These are phyloP conservation scores for Dacryopinax primogenitus DNA, from an alignment of 768 basidiomycete species.

Conservation along the genomic window DNA sequence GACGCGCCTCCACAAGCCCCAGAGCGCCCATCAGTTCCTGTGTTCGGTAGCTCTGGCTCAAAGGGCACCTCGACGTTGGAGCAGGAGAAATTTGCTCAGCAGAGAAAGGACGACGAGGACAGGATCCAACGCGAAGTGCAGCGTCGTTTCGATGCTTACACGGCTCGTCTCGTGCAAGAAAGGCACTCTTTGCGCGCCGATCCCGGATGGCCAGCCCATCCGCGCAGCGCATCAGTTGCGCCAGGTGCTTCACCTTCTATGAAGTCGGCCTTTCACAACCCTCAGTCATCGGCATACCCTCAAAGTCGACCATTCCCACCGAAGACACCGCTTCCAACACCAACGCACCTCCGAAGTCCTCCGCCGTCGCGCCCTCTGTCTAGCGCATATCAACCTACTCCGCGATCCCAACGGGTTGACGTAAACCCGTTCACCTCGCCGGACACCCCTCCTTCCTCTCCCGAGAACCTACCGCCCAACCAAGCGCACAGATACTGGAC, in stretches of 20 bases:
- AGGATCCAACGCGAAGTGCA: constrained; percentile 1
- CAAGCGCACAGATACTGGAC: background rate
- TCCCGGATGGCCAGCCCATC: background rate
- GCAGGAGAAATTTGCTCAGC: background rate
- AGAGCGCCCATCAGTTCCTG: background rate
- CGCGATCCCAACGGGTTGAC: background rate
- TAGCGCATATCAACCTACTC: background rate
- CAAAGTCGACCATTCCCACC: background rate
- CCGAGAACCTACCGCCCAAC: background rate
- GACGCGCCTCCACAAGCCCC: background rate
- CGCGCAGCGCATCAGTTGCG: background rate
- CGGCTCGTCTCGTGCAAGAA: background rate
- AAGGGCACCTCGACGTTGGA: background rate
- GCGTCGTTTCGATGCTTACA: background rate
- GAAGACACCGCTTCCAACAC: background rate
- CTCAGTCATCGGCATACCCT: background rate
- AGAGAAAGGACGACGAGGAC: background rate
- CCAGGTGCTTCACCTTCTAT: background rate
- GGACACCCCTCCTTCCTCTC: background rate
- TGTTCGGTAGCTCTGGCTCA: no score
- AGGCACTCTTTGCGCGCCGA: background rate
- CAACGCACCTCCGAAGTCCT: background rate
- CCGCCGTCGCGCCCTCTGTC: background rate
- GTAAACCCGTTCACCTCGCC: background rate
- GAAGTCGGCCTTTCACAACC: background rate